A percentile compares a stretch with the other conserved stretches of the same genome.
These are phyloP conservation scores for Ustilago tritici DNA, from an alignment of 1,284 basidiomycete species.

Conservation along the genomic window DNA sequence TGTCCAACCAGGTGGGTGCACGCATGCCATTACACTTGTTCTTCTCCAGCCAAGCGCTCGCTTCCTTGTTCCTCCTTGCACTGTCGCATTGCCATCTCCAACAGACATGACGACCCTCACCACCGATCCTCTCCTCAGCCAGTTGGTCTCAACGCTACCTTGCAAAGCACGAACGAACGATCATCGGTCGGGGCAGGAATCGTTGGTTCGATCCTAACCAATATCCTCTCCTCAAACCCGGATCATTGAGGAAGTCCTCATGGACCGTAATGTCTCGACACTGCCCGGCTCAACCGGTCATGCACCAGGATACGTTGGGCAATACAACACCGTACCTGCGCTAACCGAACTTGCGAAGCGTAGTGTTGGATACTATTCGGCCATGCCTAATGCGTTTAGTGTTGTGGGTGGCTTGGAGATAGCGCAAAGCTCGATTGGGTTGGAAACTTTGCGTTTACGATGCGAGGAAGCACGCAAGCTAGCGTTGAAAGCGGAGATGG, in stretches of 20 bases:
- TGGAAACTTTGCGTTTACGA: neutral
- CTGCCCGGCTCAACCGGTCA: conserved; percentile 18
- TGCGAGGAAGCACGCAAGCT: neutral
- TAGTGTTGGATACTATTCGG: neutral
- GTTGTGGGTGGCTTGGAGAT: neutral
- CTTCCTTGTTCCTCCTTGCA: too few relatives aligned
- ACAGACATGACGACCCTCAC: too few relatives aligned
- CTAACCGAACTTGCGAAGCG: conserved; percentile 16
- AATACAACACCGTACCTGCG: conserved; percentile 14
- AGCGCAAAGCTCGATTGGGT: neutral
- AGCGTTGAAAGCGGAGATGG: neutral
- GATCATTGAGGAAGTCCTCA: neutral
- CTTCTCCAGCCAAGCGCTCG: too few relatives aligned
- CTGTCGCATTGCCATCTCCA: too few relatives aligned
- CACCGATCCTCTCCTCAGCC: too few relatives aligned
- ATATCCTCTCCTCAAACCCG: too few relatives aligned
- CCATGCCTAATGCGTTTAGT: conserved; percentile 6
- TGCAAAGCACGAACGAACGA: too few relatives aligned
- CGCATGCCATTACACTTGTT: too few relatives aligned
- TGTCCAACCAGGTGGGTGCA: too few relatives aligned
- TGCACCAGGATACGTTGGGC: conserved; percentile 25
- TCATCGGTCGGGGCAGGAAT: too few relatives aligned
- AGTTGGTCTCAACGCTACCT: too few relatives aligned
- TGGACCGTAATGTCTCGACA: conserved; percentile 10
- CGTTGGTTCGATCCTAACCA: too few relatives aligned